phyloP scores from a whole-genome alignment of 2,329 filamentous ascomycete species.

The Zarea fungicola region DNA sequence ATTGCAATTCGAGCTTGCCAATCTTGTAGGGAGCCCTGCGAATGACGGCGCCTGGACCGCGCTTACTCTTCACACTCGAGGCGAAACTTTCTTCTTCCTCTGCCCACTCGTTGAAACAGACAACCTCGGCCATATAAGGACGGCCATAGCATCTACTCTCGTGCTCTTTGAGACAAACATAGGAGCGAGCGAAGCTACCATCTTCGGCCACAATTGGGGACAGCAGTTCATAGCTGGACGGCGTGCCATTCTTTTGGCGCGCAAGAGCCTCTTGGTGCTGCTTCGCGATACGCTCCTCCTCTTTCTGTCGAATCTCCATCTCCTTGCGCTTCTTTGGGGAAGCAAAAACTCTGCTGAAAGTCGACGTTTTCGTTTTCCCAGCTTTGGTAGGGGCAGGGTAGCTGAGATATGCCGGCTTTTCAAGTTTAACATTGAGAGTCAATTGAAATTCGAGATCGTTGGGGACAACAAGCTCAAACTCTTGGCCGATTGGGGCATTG shows the following conservation, averaged over 20 bases:
- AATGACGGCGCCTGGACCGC: slow-evolving; percentile 62
- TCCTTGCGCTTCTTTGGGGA: slow-evolving; percentile 97
- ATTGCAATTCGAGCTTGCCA: slow-evolving; percentile 87
- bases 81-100: slow-evolving; percentile 73
- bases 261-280: slow-evolving; percentile 60
- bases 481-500: slow-evolving; percentile 91
- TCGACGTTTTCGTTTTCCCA: slow-evolving; percentile 69
- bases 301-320: slow-evolving; percentile 74
- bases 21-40: slow-evolving; percentile 93
- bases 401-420: slow-evolving; percentile 64
- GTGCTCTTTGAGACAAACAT: slow-evolving; percentile 90
- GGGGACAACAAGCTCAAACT: slow-evolving; percentile 95
- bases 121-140: slow-evolving; percentile 80
- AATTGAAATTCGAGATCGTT: slow-evolving; percentile 99
- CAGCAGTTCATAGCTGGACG: slow-evolving; percentile 78
- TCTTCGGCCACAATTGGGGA: slow-evolving; percentile 84
- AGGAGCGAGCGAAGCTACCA: slow-evolving; percentile 89
- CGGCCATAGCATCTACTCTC: slow-evolving; percentile 84
- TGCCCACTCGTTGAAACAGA: slow-evolving; percentile 98
- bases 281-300: slow-evolving; percentile 67
- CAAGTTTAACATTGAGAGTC: slow-evolving; percentile 90
- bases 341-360: slow-evolving; percentile 87
- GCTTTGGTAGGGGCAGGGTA: slow-evolving; percentile 56
- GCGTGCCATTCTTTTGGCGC: slow-evolving; percentile 56
- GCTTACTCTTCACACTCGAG: slow-evolving; percentile 93